Evolutionary conservation across 352 stramenopile genomes (phyloP), one percentile per base, ranked within the genome.

Genomic region (Globisporangium perplexum): DNA sequence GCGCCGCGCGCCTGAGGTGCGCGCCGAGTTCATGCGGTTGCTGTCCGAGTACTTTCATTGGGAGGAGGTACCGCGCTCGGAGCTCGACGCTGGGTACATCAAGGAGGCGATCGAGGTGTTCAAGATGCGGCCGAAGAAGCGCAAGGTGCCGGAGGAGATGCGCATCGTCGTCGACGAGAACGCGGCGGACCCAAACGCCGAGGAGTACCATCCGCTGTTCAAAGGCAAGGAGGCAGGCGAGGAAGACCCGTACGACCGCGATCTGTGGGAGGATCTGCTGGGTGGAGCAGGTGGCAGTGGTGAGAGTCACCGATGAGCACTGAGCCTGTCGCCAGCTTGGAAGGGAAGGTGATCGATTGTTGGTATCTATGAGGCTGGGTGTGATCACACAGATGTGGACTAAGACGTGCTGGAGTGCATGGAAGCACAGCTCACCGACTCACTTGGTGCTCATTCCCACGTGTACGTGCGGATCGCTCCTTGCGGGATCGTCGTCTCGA

Each of bases 31-130:
- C 56, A 67, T 90, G 63, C 53, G 44, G 15, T 60, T 88, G 52
- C 47, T 93, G 47, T 63, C 83, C 28, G 59, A 38, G n/a, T 89
- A 93, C 30, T 93, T 93, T 58, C 68, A 77, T 17, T 90, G 72
- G 72, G 86, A 83, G 42, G 69, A 87, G 53, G 60, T 92, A 15
- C 60, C 67, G n/a, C 72, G 64, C n/a, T 52, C 57, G 17, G 72
- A 88, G 50, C 50, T 89, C 22, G 74, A 92, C 54, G 50, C 66
- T 1, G 71, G 75, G 8, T 90, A 88, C 64, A 71, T 85, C 30
- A 87, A 89, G 54, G 76, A 88, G 11, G 59, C 76, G 1, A 88
- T 93, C 52, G 77, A 93, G 53, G 68, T 93, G 50, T 90, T 89
- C 53, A 74, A 90, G 63, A 70, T 88, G 65, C 70, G 73, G 11